Evolutionary conservation across 139 green algal species (phyloP), one percentile per base, ranked within the genome.

Genomic region (Prasinococcaceae sp.): DNA sequence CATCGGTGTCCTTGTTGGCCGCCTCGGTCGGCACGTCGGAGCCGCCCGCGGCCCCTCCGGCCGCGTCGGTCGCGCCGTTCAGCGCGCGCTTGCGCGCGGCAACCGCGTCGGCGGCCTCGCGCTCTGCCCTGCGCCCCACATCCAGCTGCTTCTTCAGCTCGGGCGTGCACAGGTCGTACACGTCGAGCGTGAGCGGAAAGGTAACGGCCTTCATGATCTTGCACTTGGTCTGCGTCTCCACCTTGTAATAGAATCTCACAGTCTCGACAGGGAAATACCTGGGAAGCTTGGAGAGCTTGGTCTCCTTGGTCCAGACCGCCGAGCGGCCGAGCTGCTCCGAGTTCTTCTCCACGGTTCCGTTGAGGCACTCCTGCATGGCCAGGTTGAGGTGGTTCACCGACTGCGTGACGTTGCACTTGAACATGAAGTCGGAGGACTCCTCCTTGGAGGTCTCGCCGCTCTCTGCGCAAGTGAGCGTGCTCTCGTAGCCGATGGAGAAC

Each of bases 401-500:
- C 26, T 50, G 55, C 44, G 70, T 77, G 60, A 99, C 97, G 82
- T 98, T 95, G 77, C 87, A 95, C 68, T 94, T 93, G 39, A 98
- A 66, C 30, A 66, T 84, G 57, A 79, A 85, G 19, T 50, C 56
- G 16, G 51, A 75, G 9, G 57, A 33, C 17, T 30, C 41, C 42
- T 69, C 58, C 3, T 33, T 54, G 6, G 79, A 60, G 47, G 84
- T 76, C 70, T 96, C 88, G 0, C 68, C 82, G 3, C 47, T 82
- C 54, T 94, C 86, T 29, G 80, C 79, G 29, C 75, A 86, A 46
- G 76, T 82, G 1, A 98, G 69, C 48, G 55, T 75, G 20, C 74
- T 73, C n/a, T n/a, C n/a, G n/a, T n/a, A n/a, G n/a, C n/a, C n/a
- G n/a, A n/a, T n/a, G n/a, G n/a, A n/a, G n/a, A n/a, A n/a, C n/a